Evolutionary conservation across 164 flowering plant genomes (phyloP), one percentile per base, ranked within the genome.

Genomic region (Stephania japonica): DNA sequence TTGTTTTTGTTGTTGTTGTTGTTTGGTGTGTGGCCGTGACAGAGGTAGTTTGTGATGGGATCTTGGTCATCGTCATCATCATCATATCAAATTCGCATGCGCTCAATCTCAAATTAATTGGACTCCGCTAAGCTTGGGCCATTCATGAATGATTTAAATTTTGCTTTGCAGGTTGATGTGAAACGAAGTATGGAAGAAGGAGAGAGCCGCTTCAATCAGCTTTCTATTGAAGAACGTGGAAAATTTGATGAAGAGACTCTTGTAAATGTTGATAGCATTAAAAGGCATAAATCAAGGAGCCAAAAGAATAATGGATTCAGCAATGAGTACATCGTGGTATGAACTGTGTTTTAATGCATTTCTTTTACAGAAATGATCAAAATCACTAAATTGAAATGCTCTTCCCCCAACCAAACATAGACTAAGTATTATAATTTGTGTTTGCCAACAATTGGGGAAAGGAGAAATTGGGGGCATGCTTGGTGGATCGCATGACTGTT

Each of bases 191-290:
- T 85, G 24, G 93, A 93, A 70, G 97, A 87, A 65, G 97, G 96
- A 10, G 98, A 95, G 78, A 89, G 85, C 70, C 84, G 88, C 43
- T 93, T 95, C 78, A 95, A 91, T 84, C 87, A 87, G 77, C 90
- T 95, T 41, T 93, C 94, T 23, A 88, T 90, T 77, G 99, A 95
- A 82, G 99, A 95, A 81, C 84, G 98, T 2, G 98, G 93, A 0
- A 95, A 95, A 77, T 93, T 95, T 80, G 97, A 93, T 72, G 99
- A 95, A 77, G 99, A 93, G 84, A 95, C 98, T n/a, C 90, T 95
- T 53, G 97, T 93, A 65, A 95, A 91, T 83, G 92, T 93, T 62
- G 93, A 95, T 83, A 90, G 80, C 81, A 87, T 93, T 5, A 90
- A 79, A 75, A 93, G 76, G 82, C 83, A 87, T 78, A 86, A 87